phyloP scores from a whole-genome alignment of 345 rosid species.

The Eucalyptus curtisii region DNA sequence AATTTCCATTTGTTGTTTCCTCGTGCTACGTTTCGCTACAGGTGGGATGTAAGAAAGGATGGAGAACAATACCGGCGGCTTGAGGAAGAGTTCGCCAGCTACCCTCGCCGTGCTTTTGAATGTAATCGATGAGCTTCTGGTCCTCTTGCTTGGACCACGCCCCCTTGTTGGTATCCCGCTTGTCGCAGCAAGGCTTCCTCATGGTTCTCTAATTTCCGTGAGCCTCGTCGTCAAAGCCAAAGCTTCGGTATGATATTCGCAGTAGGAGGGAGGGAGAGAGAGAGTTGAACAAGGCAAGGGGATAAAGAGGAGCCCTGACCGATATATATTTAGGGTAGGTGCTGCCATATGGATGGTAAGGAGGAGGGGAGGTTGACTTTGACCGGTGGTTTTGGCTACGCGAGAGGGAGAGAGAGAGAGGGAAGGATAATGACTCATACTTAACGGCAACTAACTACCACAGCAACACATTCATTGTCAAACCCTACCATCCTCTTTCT shows the following conservation, averaged over 20 bases:
- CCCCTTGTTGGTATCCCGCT: constrained; percentile 22
- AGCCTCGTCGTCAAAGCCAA: background rate
- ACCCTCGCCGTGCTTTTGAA: constrained; percentile 29
- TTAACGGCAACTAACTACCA: background rate
- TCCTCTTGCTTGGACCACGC: constrained; percentile 40
- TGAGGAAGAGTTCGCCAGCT: constrained; percentile 31
- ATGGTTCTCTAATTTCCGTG: background rate
- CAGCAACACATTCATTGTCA: background rate
- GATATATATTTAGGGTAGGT: background rate
- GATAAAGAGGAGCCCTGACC: background rate
- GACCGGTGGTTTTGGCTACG: constrained; percentile 26
- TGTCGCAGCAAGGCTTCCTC: constrained; percentile 32
- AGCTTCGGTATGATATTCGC: background rate
- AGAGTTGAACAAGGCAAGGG: background rate
- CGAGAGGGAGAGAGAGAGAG: background rate
- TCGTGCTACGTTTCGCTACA: background rate
- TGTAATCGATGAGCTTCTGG: constrained; percentile 26
- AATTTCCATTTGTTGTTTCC: background rate
- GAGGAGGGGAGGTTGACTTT: constrained; percentile 7
- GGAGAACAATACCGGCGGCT: constrained; percentile 14
- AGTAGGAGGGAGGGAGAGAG: background rate
- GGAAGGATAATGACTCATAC: background rate
- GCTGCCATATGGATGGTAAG: background rate
- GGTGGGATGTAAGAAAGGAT: background rate
- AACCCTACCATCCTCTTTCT: background rate